Conservation (phyloP, 23 red algal species). For the Gracilaria gracilis region DNA sequence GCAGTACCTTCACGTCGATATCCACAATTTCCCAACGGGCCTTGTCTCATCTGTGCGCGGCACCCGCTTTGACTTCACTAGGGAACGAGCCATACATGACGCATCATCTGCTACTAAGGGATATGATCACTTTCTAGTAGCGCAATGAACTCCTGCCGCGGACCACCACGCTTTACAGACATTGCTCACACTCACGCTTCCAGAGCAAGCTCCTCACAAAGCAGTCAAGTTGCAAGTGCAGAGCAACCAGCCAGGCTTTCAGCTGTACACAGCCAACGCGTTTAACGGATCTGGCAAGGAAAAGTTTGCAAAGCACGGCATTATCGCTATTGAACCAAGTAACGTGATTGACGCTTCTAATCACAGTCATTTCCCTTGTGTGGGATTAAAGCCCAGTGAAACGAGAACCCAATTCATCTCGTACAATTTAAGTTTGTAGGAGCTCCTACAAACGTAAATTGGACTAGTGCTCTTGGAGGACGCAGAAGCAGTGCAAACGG, state of each 20-base stretch:
- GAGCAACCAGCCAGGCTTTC: conserved; percentile 86
- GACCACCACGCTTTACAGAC: conserved; percentile 7
- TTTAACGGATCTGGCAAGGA: conserved; percentile 29
- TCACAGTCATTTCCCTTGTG: conserved; percentile 44
- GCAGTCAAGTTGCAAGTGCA: conserved; percentile 50
- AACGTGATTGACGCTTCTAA: conserved; percentile 59
- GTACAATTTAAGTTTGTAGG: conserved; percentile 69
- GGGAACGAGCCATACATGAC: not conserved
- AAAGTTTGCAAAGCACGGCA: conserved; percentile 51
- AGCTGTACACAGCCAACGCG: conserved; percentile 80
- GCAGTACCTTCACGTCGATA: conserved; percentile 46
- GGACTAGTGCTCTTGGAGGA: not conserved
- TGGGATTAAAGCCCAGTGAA: conserved; percentile 23
- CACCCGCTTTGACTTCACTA: conserved; percentile 54
- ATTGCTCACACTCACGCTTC: not conserved
- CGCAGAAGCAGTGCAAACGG: not conserved
- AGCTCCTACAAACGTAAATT: too few species aligned
- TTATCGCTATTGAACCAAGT: conserved; percentile 67
- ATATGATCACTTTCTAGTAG: conserved; percentile 57
- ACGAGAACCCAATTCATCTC: conserved; percentile 40
- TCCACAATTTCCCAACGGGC: conserved; percentile 35
- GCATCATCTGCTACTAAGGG: not conserved
- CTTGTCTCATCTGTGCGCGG: conserved; percentile 19
- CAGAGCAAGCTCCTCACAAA: not conserved
- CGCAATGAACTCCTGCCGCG: not conserved